A percentile compares a stretch with the other conserved stretches of the same genome.
Evolutionary conservation across 768 basidiomycete genomes (phyloP).

Genomic region (Fomitopsis serialis): DNA sequence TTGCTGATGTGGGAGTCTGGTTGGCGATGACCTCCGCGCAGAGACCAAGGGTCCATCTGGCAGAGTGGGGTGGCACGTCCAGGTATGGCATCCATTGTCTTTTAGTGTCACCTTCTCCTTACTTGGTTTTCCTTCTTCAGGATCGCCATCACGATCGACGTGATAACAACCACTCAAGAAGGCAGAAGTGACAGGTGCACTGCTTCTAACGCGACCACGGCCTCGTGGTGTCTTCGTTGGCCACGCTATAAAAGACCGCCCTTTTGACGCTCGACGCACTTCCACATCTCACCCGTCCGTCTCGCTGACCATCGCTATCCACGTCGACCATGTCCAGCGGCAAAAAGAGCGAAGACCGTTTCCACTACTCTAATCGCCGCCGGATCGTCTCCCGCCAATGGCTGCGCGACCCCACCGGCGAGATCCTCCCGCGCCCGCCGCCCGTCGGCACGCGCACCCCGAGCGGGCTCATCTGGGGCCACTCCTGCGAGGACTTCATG

Average conservation of each 20-base stretch:
- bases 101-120: too few relatives aligned
- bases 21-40: too few relatives aligned
- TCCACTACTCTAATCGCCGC: neutral
- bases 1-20: too few relatives aligned
- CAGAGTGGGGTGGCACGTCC: too few relatives aligned
- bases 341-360: neutral
- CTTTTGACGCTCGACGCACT: neutral
- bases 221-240: too few relatives aligned
- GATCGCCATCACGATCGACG: too few relatives aligned
- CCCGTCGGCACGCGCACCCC: constrained; percentile 9
- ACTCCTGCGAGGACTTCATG: constrained; percentile 7
- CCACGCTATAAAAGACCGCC: neutral
- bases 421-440: constrained; percentile 7
- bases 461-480: constrained; percentile 14
- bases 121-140: too few relatives aligned
- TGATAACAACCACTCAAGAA: too few relatives aligned
- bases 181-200: too few relatives aligned
- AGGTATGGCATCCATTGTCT: too few relatives aligned
- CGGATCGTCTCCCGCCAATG: constrained; percentile 7
- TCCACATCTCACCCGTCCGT: neutral
- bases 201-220: too few relatives aligned
- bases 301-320: neutral
- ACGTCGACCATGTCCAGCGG: neutral
- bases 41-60: too few relatives aligned
- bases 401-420: constrained; percentile 14